A percentile compares a stretch with the other conserved stretches of the same genome.
These are phyloP conservation scores for Wallacemonas collosoma DNA, from an alignment of 208 protist species.

Conservation along the genomic window DNA sequence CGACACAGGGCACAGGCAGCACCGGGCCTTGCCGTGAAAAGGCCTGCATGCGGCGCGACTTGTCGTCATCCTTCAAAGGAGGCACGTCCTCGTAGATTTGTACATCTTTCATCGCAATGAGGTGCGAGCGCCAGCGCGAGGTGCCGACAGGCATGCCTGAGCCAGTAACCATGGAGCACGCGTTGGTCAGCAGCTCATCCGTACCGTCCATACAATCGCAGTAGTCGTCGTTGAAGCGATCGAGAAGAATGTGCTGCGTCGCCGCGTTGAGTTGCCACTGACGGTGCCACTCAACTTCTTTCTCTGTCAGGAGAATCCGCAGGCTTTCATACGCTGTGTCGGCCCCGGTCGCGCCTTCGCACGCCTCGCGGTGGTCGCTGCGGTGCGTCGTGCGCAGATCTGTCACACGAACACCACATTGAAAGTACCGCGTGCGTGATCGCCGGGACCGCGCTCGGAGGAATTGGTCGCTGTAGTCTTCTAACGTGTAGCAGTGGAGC, in stretches of 20 bases:
- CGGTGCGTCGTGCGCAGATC: conserved; percentile 48
- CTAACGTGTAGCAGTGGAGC: conserved; percentile 65
- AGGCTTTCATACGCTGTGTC: conserved; percentile 28
- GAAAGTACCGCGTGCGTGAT: conserved; percentile 35
- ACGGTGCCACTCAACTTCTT: conserved; percentile 51
- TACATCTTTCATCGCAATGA: conserved; percentile 38
- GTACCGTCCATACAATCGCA: conserved; percentile 85
- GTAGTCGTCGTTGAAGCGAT: conserved; percentile 79
- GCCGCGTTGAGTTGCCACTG: conserved; percentile 43
- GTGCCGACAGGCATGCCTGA: conserved; percentile 35
- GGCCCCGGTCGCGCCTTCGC: conserved; percentile 14
- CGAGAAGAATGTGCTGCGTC: conserved; percentile 55
- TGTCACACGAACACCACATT: conserved; percentile 66
- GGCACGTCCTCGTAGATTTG: conserved; percentile 48
- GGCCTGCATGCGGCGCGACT: conserved; percentile 22
- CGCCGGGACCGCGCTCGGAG: conserved; percentile 14
- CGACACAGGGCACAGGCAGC: conserved; percentile 50
- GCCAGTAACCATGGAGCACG: conserved; percentile 72
- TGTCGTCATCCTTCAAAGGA: conserved; percentile 29
- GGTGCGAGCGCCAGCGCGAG: conserved; percentile 53
- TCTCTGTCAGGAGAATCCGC: conserved; percentile 55
- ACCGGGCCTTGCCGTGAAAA: conserved; percentile 39
- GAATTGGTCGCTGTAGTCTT: conserved; percentile 65
- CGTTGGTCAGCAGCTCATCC: conserved; percentile 75
- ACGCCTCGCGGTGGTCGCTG: conserved; percentile 35